Evolutionary conservation across 805 yeast species (phyloP), one percentile per base, ranked within the genome.

Genomic region (Candida tammaniensis): DNA sequence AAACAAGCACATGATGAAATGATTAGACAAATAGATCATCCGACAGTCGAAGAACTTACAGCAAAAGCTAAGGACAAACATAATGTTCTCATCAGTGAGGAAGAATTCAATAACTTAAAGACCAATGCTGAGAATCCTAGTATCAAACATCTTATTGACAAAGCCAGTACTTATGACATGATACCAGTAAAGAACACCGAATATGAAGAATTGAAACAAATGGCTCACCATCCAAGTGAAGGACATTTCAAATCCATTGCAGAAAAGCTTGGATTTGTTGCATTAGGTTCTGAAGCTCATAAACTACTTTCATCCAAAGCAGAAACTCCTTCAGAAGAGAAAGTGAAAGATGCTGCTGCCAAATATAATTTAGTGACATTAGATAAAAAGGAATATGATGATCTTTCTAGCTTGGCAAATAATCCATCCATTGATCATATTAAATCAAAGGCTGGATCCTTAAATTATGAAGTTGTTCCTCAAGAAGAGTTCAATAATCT

Each of bases 351-450:
- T 17, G 11, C 30, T 14, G 44, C 47, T 17, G 19, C 24, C 5
- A 10, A n/a, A 3, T 25, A 30, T 31, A 45, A 39, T 4, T 28
- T 38, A 12, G 30, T 28, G 4, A 25, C 43, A 5, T 24, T 44
- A 24, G 25, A 46, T 3, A 25, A 35, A 27, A 32, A 40, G 24
- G 34, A 37, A 17, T 26, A 39, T 30, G 19, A 40, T 17, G 4
- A 17, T 2, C 28, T 46, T 14, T 40, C 41, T 4, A 39, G 39
- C 14, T 30, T 44, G 20, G 47, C 33, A 2, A 30, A 52, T 5
- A 36, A 33, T 7, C 71, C 73, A 5, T 26, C 58, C 13, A 11
- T 53, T 5, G 64, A 59, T 0, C 48, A 53, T 27, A 24, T 72
- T 20, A 47, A 37, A 22, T 39, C 35, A 4, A 52, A 55, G 21